Conservation (phyloP, 495 filamentous ascomycete genomes). For the Durotheca rogersii region DNA sequence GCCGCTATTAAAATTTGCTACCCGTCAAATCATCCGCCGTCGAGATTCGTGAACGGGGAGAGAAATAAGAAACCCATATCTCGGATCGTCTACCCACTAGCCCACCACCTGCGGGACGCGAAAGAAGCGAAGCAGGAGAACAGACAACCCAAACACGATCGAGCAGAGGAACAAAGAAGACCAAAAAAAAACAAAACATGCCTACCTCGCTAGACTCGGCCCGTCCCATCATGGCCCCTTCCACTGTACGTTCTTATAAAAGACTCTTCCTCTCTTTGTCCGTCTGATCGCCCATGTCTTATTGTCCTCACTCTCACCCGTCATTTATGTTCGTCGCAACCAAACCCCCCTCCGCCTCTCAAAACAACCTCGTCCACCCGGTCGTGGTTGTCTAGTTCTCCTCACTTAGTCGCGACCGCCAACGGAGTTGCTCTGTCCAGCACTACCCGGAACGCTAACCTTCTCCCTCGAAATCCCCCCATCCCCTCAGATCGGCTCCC, state of each 20-base stretch:
- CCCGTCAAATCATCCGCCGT: too few species aligned
- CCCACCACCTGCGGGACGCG: background rate
- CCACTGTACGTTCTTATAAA: conserved; percentile 57
- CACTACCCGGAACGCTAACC: too few species aligned
- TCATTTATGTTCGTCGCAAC: too few species aligned
- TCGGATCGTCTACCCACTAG: too few species aligned
- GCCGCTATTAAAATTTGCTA: conserved; percentile 18
- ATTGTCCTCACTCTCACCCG: background rate
- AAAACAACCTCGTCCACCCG: too few species aligned
- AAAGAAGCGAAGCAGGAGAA: conserved; percentile 1
- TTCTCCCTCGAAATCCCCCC: background rate
- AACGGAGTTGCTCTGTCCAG: too few species aligned
- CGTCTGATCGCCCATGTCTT: background rate
- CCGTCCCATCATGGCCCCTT: conserved; percentile 74
- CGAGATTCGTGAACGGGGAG: too few species aligned
- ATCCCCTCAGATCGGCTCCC: conserved; percentile 31
- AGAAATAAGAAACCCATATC: too few species aligned
- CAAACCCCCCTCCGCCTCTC: too few species aligned
- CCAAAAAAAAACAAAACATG: conserved; percentile 44
- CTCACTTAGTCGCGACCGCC: background rate
- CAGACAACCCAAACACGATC: background rate
- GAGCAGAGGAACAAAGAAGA: background rate
- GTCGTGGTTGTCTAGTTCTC: too few species aligned
- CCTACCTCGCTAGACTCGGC: conserved; percentile 70
- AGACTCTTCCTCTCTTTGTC: conserved; percentile 1